Base-by-base conservation (phyloP, 176 grass and related monocot species). In the Avena insularis region DNA sequence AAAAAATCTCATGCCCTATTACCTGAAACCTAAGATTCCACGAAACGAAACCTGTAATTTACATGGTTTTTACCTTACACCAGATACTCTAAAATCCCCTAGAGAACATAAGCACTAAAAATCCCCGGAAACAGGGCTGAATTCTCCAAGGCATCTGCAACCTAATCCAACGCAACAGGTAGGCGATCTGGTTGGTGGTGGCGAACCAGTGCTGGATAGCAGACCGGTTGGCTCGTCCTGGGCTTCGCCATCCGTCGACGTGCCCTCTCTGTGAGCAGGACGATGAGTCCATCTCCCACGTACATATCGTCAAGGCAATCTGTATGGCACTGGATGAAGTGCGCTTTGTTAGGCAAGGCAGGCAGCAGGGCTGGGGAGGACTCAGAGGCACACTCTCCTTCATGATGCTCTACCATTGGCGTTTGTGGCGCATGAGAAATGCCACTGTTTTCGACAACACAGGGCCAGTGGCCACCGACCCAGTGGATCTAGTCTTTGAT, bases 51-150 rank as follows among this genome's bases (percentile, higher is more conserved):
- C 54, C 20, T 12, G 29, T 12, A 82, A 78, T 23, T 8, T 50
- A 82, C 21, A 57, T 12, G 71, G 6, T 51, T 19, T n/a, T 3
- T 15, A n/a, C 35, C 9, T 6, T 16, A 23, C 17, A 70, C 40
- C 48, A 21, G 7, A 72, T 2, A 57, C 36, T 79, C 16, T 31
- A 80, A 79, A 84, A 56, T 74, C n/a, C n/a, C 72, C 46, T 58
- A 16, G 65, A 6, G 0, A 9, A 54, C 15, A 54, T 71, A 16
- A 9, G 17, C 9, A 9, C 38, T 21, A 19, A 9, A 40, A 82
- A 62, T 36, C 71, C 40, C 40, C 43, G 6, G 17, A 6, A 75
- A 13, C 15, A 3, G 43, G 5, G 9, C 4, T 27, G 31, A 4
- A 25, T 58, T 73, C 43, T 58, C 65, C 29, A 25, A 13, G 10